Percentiles rank a stretch among this genome's conserved stretches.
phyloP scores from a whole-genome alignment of 163 green algal genomes.

The Volvox carteri region DNA sequence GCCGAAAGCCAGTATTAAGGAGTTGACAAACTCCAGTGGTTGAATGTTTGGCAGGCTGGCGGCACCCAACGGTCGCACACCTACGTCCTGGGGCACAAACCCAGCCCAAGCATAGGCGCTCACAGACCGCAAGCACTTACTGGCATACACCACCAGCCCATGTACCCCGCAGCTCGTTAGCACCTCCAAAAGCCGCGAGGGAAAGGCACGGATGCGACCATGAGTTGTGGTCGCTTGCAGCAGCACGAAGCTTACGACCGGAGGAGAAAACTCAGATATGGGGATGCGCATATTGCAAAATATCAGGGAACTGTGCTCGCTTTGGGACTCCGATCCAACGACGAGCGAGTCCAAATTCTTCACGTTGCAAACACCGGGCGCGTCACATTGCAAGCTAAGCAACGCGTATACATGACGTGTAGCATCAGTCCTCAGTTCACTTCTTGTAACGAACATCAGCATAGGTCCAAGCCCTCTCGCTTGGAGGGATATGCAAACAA shows the following conservation, averaged over 20 bases:
- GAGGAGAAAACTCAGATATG: no score
- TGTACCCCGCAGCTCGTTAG: constrained; percentile 2
- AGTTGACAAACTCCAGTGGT: constrained; percentile 18
- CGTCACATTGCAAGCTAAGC: no score
- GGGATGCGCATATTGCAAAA: no score
- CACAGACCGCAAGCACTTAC: constrained; percentile 22
- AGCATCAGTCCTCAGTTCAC: no score
- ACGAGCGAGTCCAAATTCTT: no score
- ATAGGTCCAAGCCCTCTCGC: no score
- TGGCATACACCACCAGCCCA: constrained; percentile 16
- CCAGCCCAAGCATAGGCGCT: neutral
- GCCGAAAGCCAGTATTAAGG: constrained; percentile 23
- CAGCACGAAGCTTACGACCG: neutral
- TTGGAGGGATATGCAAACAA: no score
- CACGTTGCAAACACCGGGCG: no score
- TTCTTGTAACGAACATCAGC: no score
- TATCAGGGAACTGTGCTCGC: no score
- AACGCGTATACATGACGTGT: no score
- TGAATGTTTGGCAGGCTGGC: constrained; percentile 5
- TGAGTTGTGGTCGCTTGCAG: constrained; percentile 15
- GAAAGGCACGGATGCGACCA: constrained; percentile 28
- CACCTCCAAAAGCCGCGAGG: constrained; percentile 23
- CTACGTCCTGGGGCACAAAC: constrained; percentile 2
- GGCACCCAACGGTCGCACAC: constrained; percentile 18
- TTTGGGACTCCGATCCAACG: no score